Evolutionary conservation across 2,329 filamentous ascomycete species (phyloP).

Genomic region (Epicoccum sorghinum): DNA sequence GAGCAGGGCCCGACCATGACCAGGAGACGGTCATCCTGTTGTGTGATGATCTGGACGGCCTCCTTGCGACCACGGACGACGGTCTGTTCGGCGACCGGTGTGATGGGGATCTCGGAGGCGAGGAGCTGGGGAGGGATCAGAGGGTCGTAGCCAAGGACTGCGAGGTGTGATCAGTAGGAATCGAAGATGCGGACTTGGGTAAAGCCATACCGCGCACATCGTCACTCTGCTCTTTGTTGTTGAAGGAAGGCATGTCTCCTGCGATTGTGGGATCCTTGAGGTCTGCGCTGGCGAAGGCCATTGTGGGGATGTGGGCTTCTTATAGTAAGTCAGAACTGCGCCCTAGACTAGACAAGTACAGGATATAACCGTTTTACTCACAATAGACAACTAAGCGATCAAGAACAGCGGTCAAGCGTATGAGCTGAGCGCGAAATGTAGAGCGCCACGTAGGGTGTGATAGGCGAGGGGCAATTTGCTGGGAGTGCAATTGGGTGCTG

Average conservation of each 20-base stretch:
- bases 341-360: background rate
- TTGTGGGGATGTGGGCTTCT: conserved; percentile 21
- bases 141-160: conserved; percentile 93
- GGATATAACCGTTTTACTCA: conserved; percentile 11
- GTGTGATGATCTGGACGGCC: conserved; percentile 76
- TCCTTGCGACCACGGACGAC: conserved; percentile 74
- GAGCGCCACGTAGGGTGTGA: conserved; percentile 18
- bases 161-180: conserved; percentile 17
- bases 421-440: conserved; percentile 15
- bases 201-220: conserved; percentile 59
- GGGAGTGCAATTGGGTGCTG: conserved; percentile 9
- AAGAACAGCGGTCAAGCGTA: conserved; percentile 25
- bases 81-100: conserved; percentile 65
- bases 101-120: conserved; percentile 79
- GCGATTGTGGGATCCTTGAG: conserved; percentile 17
- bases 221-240: conserved; percentile 49
- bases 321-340: conserved; percentile 18
- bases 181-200: background rate
- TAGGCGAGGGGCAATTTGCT: conserved; percentile 14
- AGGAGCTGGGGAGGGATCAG: conserved; percentile 88
- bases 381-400: conserved; percentile 7
- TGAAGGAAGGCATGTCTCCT: conserved; percentile 37
- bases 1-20: conserved; percentile 96
- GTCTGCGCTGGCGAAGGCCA: conserved; percentile 25
- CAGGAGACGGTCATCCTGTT: conserved; percentile 82